Evolutionary conservation across 208 protist species (phyloP).

Genomic region (Wallacemonas sp.): DNA sequence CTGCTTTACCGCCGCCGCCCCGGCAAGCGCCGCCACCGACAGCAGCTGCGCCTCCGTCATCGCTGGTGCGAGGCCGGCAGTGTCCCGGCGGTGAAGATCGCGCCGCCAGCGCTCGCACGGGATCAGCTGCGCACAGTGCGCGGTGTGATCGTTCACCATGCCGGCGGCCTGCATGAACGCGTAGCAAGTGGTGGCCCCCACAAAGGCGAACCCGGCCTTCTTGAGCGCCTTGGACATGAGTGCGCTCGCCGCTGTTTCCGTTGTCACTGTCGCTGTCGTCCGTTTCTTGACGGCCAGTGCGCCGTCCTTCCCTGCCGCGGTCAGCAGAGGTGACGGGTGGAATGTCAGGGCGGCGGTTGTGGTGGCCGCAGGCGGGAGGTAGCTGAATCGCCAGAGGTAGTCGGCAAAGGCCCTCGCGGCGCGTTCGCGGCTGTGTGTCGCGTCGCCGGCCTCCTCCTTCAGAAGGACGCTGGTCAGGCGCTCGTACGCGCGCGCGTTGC

Average conservation of each 20-base stretch:
- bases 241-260: not conserved
- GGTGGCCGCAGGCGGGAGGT: not conserved
- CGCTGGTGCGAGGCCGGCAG: not conserved
- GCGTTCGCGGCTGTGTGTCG: not conserved
- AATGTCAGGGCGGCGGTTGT: not conserved
- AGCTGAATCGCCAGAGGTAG: conserved; percentile 1
- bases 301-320: not conserved
- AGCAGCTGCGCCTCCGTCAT: not conserved
- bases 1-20: not conserved
- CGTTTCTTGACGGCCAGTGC: not conserved
- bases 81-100: not conserved
- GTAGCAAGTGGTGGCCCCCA: conserved; percentile 5
- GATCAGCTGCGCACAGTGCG: not conserved
- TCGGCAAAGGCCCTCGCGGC: conserved; percentile 3
- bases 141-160: conserved; percentile 9
- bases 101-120: not conserved
- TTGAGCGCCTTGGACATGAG: not conserved
- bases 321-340: not conserved
- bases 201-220: conserved; percentile 2
- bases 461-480: not conserved
- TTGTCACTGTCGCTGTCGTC: not conserved
- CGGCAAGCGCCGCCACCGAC: not conserved
- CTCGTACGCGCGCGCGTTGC: conserved; percentile 3
- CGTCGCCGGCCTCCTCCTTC: not conserved
- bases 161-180: conserved; percentile 9